These are phyloP conservation scores for Phaeoacremonium minimum DNA, from an alignment of 2,329 filamentous ascomycete genomes.

Conservation along the genomic window DNA sequence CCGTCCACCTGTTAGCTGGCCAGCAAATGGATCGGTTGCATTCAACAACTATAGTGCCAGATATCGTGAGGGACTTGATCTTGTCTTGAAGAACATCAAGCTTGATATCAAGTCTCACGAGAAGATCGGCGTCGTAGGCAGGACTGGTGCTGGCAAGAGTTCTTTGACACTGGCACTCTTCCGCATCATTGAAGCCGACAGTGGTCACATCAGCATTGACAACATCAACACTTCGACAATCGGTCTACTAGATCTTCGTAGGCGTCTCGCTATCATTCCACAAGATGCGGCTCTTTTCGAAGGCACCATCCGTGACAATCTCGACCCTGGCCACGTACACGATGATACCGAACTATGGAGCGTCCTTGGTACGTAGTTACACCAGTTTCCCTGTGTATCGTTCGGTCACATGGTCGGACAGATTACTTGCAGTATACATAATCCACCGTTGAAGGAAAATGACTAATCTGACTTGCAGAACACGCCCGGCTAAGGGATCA, in stretches of 20 bases:
- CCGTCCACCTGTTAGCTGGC: slow-evolving; percentile 86
- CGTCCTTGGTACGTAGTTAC: slow-evolving; percentile 71
- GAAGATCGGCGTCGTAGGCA: slow-evolving; percentile 96
- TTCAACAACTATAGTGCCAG: slow-evolving; percentile 94
- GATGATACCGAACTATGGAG: slow-evolving; percentile 98
- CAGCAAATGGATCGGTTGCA: slow-evolving; percentile 78
- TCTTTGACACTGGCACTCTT: slow-evolving; percentile 90
- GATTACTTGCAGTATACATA: no score
- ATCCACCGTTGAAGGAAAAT: no score
- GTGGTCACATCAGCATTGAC: slow-evolving; percentile 86
- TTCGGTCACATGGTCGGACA: slow-evolving; percentile 9
- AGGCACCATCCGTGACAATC: slow-evolving; percentile 74
- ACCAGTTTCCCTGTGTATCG: no score
- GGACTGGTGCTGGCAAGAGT: slow-evolving; percentile 94
- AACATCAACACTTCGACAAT: slow-evolving; percentile 84
- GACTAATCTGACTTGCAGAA: slow-evolving; percentile 27
- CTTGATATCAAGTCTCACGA: slow-evolving; percentile 92
- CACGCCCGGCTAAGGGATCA: slow-evolving; percentile 93
- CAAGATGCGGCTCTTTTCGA: slow-evolving; percentile 92
- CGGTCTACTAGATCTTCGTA: slow-evolving; percentile 81
- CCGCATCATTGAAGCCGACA: slow-evolving; percentile 85
- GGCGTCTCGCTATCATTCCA: slow-evolving; percentile 91
- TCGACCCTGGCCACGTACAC: slow-evolving; percentile 90
- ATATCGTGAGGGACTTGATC: slow-evolving; percentile 83
- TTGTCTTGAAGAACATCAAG: slow-evolving; percentile 89